A percentile compares a stretch with the other conserved stretches of the same genome.
Conservation (phyloP, 495 filamentous ascomycete species). For the Penicillium fimorum region DNA sequence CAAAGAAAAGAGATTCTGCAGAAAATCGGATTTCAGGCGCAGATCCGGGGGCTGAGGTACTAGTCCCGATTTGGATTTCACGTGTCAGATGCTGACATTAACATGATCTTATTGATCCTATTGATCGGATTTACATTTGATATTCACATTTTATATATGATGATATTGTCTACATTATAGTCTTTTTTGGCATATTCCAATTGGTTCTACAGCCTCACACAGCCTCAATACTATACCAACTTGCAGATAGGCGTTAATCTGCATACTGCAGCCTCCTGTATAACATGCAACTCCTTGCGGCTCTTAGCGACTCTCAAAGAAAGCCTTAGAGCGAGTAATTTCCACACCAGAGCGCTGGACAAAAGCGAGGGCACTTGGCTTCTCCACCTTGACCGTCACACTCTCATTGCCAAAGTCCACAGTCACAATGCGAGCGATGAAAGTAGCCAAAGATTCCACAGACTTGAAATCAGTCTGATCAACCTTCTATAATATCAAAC, state of each 20-base stretch:
- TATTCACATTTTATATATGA: not conserved
- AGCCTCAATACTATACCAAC: not conserved
- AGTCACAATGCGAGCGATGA: slow-evolving; percentile 51
- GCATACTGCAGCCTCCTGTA: not conserved
- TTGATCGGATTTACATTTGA: slow-evolving; percentile 5
- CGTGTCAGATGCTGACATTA: slow-evolving; percentile 22
- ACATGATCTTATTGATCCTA: slow-evolving; percentile 11
- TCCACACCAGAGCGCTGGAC: slow-evolving; percentile 55
- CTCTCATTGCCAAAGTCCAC: slow-evolving; percentile 51
- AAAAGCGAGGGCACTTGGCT: slow-evolving; percentile 58
- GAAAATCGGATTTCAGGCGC: slow-evolving; percentile 26
- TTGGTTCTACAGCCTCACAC: not conserved
- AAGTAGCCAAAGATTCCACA: slow-evolving; percentile 56
- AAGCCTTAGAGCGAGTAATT: slow-evolving; percentile 50
- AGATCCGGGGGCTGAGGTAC: slow-evolving; percentile 27
- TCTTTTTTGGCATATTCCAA: not conserved
- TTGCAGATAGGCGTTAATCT: not conserved
- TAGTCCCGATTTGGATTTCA: slow-evolving; percentile 25
- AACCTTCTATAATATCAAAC: slow-evolving; percentile 37
- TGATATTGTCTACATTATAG: not conserved
- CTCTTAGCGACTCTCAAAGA: slow-evolving; percentile 40
- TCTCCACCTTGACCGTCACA: slow-evolving; percentile 55
- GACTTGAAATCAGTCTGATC: slow-evolving; percentile 55
- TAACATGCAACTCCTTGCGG: slow-evolving; percentile 3
- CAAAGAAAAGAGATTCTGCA: slow-evolving; percentile 10